Percentiles rank a stretch among this genome's conserved stretches.
These are phyloP conservation scores for Canariomyces notabilis DNA, from an alignment of 2,329 filamentous ascomycete genomes.

Conservation along the genomic window DNA sequence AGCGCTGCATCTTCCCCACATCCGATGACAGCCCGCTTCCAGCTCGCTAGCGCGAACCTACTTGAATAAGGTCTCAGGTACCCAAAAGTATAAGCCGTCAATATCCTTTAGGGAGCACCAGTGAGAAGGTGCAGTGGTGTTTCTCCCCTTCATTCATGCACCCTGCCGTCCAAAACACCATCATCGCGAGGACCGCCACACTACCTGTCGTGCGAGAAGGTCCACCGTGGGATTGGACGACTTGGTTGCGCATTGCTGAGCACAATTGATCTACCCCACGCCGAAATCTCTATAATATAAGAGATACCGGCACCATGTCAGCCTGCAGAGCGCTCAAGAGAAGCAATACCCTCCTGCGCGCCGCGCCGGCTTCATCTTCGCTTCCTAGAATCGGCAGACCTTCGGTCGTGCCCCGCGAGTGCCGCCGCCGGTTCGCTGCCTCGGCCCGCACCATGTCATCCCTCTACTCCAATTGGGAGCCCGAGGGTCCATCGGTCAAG, in stretches of 20 bases:
- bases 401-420: constrained; percentile 10
- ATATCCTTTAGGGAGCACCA: constrained; percentile 17
- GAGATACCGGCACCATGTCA: constrained; percentile 11
- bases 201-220: constrained; percentile 1
- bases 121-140: no score
- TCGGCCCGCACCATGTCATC: constrained; percentile 25
- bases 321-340: constrained; percentile 15
- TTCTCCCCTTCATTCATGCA: constrained; percentile 5
- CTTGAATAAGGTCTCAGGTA: no score
- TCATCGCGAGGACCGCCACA: not conserved
- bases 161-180: constrained; percentile 7
- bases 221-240: constrained; percentile 3
- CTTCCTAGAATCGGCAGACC: constrained; percentile 14
- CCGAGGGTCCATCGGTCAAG: constrained; percentile 48
- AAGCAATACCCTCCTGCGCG: constrained; percentile 18
- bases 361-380: constrained; percentile 12
- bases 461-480: constrained; percentile 38
- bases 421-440: constrained; percentile 24
- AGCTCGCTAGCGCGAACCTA: no score
- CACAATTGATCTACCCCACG: not conserved
- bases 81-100: constrained; percentile 27
- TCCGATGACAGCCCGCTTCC: constrained; percentile 6
- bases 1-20: constrained; percentile 14
- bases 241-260: not conserved
- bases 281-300: not conserved